A percentile compares a stretch with the other conserved stretches of the same genome.
Evolutionary conservation across 495 filamentous ascomycete genomes (phyloP).

Genomic region (Tricharina praecox): DNA sequence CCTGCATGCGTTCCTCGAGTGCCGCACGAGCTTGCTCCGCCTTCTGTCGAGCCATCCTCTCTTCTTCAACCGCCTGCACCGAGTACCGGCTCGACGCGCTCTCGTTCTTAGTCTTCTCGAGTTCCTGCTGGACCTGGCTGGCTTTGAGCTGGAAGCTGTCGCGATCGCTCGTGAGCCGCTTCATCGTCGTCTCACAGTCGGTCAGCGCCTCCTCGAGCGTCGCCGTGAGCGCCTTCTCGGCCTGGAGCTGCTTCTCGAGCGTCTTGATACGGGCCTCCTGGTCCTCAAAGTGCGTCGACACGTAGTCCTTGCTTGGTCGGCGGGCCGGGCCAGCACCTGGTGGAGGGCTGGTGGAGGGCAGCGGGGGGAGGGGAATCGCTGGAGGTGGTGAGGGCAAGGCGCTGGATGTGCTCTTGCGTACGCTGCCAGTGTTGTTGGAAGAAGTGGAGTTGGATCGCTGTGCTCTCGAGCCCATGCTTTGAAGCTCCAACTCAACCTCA

Average conservation of each 20-base stretch:
- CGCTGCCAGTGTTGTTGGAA: constrained; percentile 38
- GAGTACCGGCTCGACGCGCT: constrained; percentile 56
- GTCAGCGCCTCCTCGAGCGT: constrained; percentile 90
- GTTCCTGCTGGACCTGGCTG: constrained; percentile 57
- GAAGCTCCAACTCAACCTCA: constrained; percentile 31
- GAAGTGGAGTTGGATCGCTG: constrained; percentile 63
- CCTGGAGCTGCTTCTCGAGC: constrained; percentile 90
- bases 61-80: constrained; percentile 86
- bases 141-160: constrained; percentile 82
- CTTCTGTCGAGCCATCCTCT: constrained; percentile 67
- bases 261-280: constrained; percentile 87
- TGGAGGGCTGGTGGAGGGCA: constrained; percentile 42
- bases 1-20: constrained; percentile 85
- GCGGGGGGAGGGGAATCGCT: constrained; percentile 81
- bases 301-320: constrained; percentile 69
- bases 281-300: constrained; percentile 57
- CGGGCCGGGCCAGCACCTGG: constrained; percentile 37
- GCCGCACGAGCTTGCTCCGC: constrained; percentile 76
- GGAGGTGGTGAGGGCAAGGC: constrained; percentile 82
- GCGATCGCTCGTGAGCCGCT: constrained; percentile 39
- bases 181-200: constrained; percentile 65
- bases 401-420: constrained; percentile 73
- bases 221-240: constrained; percentile 88
- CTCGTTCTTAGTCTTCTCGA: constrained; percentile 43
- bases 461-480: constrained; percentile 28